Evolutionary conservation across 2,329 filamentous ascomycete species (phyloP), one percentile per base, ranked within the genome.

Genomic region (Claviceps pazoutovae): DNA sequence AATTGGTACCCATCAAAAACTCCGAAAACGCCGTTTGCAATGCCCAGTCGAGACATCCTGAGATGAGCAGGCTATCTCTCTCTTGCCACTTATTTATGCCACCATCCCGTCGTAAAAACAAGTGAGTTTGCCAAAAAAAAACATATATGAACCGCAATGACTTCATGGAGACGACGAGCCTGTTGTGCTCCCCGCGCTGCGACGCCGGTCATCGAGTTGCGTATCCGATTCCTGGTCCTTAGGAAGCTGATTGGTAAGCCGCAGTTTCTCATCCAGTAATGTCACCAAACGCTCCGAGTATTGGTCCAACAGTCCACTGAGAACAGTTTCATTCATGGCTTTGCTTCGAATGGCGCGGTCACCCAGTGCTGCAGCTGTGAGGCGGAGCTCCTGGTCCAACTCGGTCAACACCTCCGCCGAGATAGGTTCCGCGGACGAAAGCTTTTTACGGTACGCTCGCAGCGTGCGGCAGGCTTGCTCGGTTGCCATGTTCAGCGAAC

Each of bases 281-380:
- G 74, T 79, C 5, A 88, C 79, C 47, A 90, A 69, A 54, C 81
- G 75, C 60, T 88, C 83, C 2, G 83, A 86, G 60, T 88, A 88
- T 66, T 87, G 80, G 57, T 88, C 86, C 7, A 90, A 69, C 45
- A 89, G 67, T 48, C 81, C 82, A 42, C 74, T 78, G 37, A 85
- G 67, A 48, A 78, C 70, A 17, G 73, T 75, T 59, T 82, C 80
- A 56, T 74, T 78, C 63, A 81, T 71, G 1, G 71, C 68, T 62
- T 74, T 70, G 63, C 71, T 77, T 56, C 77, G 68, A 53, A 74
- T 76, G 5, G 73, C 74, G 37, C 77, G 69, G 51, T 80, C 78
- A 2, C 76, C 76, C 34, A 85, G 66, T 6, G 80, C 80, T 9
- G 80, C 74, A 3, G 75, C 74, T 2, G 81, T 84, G 36, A 84